Percentiles rank a stretch among this genome's conserved stretches.
These are phyloP conservation scores for Solanum hybrid DNA, from an alignment of 305 asterid genomes.

Conservation along the genomic window DNA sequence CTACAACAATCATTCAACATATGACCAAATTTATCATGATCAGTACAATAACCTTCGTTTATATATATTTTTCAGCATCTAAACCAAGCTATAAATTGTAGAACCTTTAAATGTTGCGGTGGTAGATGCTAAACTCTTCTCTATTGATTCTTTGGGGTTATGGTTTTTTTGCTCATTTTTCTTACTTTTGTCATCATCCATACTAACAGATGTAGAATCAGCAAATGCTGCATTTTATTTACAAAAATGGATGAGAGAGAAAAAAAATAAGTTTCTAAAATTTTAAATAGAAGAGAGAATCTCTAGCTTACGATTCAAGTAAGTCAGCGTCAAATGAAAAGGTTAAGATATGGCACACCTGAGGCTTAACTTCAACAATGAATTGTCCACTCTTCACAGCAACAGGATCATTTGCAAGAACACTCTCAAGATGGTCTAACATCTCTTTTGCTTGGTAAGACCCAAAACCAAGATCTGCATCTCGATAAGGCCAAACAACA, in stretches of 20 bases:
- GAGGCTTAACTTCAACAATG: slow-evolving; percentile 43
- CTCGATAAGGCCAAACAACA: slow-evolving; percentile 34
- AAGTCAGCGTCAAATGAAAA: slow-evolving; percentile 35
- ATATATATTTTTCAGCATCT: no score
- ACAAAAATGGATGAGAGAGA: no score
- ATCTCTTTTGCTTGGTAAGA: slow-evolving; percentile 39
- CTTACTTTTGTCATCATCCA: no score
- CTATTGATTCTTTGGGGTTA: no score
- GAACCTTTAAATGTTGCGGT: no score
- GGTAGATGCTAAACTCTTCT: no score
- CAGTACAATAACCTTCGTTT: no score
- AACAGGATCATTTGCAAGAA: slow-evolving; percentile 37
- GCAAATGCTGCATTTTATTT: no score
- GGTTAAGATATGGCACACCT: slow-evolving; percentile 14
- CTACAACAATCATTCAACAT: slow-evolving; percentile 21
- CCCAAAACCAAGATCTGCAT: slow-evolving; percentile 37
- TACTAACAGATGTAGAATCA: no score
- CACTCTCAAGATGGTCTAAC: slow-evolving; percentile 39
- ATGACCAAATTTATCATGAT: neutral
- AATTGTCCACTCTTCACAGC: slow-evolving; percentile 37
- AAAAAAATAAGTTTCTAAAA: slow-evolving; percentile 6
- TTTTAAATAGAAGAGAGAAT: neutral
- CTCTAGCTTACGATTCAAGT: slow-evolving; percentile 48
- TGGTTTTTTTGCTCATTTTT: no score
- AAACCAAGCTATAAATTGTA: no score